Conservation (phyloP, 1,139 yeast species). For the Lodderomyces parapsilosis region DNA sequence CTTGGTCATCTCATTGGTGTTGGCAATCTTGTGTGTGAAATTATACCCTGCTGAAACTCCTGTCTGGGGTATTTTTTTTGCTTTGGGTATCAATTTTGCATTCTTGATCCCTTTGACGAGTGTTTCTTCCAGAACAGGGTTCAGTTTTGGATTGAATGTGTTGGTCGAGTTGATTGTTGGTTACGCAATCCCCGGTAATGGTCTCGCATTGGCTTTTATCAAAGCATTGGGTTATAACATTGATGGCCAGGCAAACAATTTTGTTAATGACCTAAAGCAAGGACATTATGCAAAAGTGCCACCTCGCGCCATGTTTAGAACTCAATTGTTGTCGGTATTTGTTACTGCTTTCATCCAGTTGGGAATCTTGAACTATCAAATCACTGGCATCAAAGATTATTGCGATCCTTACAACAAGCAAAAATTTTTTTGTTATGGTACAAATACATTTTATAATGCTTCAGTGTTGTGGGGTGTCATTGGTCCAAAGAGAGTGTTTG, state of each 20-base stretch:
- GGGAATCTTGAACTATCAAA: conserved; percentile 54
- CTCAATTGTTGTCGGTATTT: conserved; percentile 47
- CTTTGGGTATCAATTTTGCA: conserved; percentile 51
- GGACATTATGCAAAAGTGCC: conserved; percentile 65
- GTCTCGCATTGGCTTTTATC: conserved; percentile 54
- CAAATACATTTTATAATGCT: conserved; percentile 50
- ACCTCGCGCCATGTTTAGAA: conserved; percentile 60
- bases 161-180: conserved; percentile 61
- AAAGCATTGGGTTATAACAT: conserved; percentile 60
- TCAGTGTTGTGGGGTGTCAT: conserved; percentile 66
- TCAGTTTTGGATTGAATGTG: conserved; percentile 52
- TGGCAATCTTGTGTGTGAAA: conserved; percentile 49
- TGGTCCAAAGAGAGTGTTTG: conserved; percentile 60
- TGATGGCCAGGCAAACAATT: conserved; percentile 57
- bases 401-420: conserved; percentile 45
- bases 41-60: conserved; percentile 51
- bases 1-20: conserved; percentile 43
- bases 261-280: conserved; percentile 51
- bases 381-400: conserved; percentile 43
- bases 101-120: conserved; percentile 54
- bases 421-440: conserved; percentile 50
- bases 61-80: conserved; percentile 58
- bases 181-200: conserved; percentile 62
- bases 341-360: conserved; percentile 47
- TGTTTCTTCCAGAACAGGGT: conserved; percentile 55